A percentile compares a stretch with the other conserved stretches of the same genome.
phyloP scores from a whole-genome alignment of 805 yeast species.

The Yamadazyma paraphyllophila region DNA sequence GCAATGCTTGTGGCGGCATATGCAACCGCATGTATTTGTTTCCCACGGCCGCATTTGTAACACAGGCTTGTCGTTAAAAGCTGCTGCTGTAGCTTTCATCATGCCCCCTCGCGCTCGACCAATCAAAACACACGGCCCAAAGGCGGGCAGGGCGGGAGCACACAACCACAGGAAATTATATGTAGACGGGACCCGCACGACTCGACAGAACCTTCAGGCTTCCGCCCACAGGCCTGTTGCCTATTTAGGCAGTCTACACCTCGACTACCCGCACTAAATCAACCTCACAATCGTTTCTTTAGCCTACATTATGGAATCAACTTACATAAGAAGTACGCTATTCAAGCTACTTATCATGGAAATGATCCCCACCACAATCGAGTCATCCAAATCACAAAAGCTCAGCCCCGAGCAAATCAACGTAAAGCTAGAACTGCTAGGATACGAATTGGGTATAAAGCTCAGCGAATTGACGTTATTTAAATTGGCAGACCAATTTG shows the following conservation, averaged over 20 bases:
- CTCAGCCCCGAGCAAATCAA: slow-evolving; percentile 10
- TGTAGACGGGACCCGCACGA: no score
- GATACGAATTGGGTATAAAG: slow-evolving; percentile 65
- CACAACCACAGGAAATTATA: not conserved
- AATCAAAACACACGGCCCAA: no score
- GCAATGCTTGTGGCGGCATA: not conserved
- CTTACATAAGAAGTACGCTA: slow-evolving; percentile 9
- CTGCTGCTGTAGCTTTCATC: not conserved
- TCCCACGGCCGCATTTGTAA: no score
- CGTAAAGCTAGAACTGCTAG: slow-evolving; percentile 55
- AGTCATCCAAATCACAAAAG: slow-evolving; percentile 7
- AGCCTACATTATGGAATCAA: not conserved
- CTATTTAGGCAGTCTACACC: not conserved
- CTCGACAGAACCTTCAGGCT: no score
- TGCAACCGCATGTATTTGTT: not conserved
- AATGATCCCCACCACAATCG: slow-evolving; percentile 14
- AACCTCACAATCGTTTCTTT: not conserved
- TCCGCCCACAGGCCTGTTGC: not conserved
- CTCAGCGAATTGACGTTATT: slow-evolving; percentile 49
- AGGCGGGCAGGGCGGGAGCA: not conserved
- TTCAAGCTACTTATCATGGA: slow-evolving; percentile 15
- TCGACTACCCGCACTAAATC: not conserved
- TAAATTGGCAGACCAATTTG: slow-evolving; percentile 24
- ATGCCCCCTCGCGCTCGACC: not conserved
- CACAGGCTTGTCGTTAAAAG: not conserved